phyloP scores from a whole-genome alignment of 805 yeast species.

The Debaryomyces maramus region DNA sequence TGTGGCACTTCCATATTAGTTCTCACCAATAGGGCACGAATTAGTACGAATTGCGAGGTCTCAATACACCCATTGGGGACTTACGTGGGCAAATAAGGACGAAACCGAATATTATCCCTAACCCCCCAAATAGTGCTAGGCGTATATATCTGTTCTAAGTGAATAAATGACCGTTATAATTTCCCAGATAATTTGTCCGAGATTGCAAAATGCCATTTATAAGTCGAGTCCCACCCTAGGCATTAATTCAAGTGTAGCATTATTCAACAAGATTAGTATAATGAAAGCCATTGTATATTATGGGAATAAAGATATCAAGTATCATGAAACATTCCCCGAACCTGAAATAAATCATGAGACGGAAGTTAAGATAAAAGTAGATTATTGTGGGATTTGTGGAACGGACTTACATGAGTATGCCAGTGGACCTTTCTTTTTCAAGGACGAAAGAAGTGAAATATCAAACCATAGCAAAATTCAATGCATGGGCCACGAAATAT shows the following conservation, averaged over 20 bases:
- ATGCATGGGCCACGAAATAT: slow-evolving; percentile 60
- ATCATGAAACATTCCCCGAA: not conserved
- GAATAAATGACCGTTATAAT: not conserved
- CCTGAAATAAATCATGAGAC: slow-evolving; percentile 16
- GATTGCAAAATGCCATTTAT: too few relatives aligned
- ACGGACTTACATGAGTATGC: slow-evolving; percentile 57
- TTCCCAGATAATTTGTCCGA: not conserved
- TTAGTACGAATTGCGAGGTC: too few relatives aligned
- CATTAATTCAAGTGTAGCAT: too few relatives aligned
- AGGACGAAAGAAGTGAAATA: slow-evolving; percentile 43
- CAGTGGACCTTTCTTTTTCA: slow-evolving; percentile 59
- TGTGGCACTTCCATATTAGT: too few relatives aligned
- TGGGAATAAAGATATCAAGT: not conserved
- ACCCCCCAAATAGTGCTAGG: too few relatives aligned
- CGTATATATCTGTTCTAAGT: too few relatives aligned
- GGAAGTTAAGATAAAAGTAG: slow-evolving; percentile 52
- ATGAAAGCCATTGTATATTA: not conserved
- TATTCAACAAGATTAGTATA: too few relatives aligned
- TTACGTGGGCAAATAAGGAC: too few relatives aligned
- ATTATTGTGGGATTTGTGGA: slow-evolving; percentile 66
- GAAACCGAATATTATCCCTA: too few relatives aligned
- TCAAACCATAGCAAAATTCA: slow-evolving; percentile 19
- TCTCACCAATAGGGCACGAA: too few relatives aligned
- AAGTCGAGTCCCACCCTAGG: too few relatives aligned
- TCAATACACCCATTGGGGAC: too few relatives aligned